Evolutionary conservation across 495 filamentous ascomycete genomes (phyloP), one percentile per base, ranked within the genome.

Genomic region (Coniosporium apollinis): DNA sequence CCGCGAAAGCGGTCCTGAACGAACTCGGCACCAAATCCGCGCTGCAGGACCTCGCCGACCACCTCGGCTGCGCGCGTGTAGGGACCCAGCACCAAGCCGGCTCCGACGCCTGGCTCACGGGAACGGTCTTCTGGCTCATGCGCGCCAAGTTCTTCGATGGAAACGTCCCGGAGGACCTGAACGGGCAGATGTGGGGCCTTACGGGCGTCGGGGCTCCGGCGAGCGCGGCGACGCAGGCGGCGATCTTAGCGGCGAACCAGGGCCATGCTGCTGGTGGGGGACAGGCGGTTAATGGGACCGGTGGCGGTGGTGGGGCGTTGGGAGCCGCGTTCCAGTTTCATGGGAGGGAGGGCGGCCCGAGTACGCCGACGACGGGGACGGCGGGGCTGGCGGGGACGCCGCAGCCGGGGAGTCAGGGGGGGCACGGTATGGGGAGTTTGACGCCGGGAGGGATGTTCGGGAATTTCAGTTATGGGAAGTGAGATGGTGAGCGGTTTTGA

Each of bases 31-130:
- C 76, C 36, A 94, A 93, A 51, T 81, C 79, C 0, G 83, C 84
- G 6, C 65, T 97, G 16, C 85, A 94, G 52, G 80, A 86, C 48
- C 82, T 97, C 42, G 89, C 86, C 1, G 89, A 97, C 30, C 78
- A 84, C 36, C 73, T 97, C 31, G 82, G 82, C 41, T 72, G 94
- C 36, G 82, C 85, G 58, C 69, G 89, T 29, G 62, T 87, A 18
- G 89, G 89, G 14, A 66, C 69, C 14, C 78, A 82, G 31, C 91
- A 97, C 56, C 82, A 86, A 50, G 86, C 85, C 9, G 89, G 91
- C 2, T 83, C 76, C 9, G 89, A 96, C 57, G 85, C 82, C 30
- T 66, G 93, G 38, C 66, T 97, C 13, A 96, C 89, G 0, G 89
- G 89, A 24, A 22, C 34, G 20, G 56, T 61, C 24, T 61, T 59